phyloP scores from a whole-genome alignment of 2,329 filamentous ascomycete species.

The Ophiostoma ulmi region DNA sequence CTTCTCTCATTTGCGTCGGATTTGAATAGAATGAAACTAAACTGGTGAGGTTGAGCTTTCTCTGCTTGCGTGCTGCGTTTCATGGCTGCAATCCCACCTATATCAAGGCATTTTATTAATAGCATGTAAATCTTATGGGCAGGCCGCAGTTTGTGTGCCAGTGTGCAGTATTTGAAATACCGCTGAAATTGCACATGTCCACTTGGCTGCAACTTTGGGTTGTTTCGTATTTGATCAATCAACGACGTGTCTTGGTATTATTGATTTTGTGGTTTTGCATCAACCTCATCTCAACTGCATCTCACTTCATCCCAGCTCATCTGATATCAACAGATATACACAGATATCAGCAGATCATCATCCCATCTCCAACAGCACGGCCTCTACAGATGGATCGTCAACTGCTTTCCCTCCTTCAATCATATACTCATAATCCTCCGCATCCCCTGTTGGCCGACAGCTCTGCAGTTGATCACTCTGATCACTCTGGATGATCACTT shows the following conservation, averaged over 20 bases:
- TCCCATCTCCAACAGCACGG: conserved; percentile 4
- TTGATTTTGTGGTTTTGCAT: not conserved
- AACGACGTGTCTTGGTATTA: not conserved
- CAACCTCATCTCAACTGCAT: not conserved
- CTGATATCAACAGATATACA: not conserved
- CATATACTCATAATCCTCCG: not conserved
- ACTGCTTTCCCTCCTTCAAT: not conserved
- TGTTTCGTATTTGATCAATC: conserved; percentile 5
- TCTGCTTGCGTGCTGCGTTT: not conserved
- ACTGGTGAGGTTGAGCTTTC: too few relatives aligned
- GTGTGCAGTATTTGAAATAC: not conserved
- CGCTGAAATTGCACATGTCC: conserved; percentile 4
- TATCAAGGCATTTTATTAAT: conserved; percentile 5
- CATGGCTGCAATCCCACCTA: not conserved
- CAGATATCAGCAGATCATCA: not conserved
- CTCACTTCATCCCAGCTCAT: not conserved
- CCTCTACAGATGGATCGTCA: conserved; percentile 12
- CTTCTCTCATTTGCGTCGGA: not conserved
- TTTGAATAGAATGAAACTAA: not conserved
- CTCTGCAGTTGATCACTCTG: conserved; percentile 1
- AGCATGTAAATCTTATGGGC: conserved; percentile 8
- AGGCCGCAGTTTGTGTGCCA: conserved; percentile 9
- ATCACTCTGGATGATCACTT: not conserved
- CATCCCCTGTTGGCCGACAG: not conserved
- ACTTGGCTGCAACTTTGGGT: not conserved